Evolutionary conservation across 441 rosid genomes (phyloP), one percentile per base, ranked within the genome.

Genomic region (Adansonia grandidieri): DNA sequence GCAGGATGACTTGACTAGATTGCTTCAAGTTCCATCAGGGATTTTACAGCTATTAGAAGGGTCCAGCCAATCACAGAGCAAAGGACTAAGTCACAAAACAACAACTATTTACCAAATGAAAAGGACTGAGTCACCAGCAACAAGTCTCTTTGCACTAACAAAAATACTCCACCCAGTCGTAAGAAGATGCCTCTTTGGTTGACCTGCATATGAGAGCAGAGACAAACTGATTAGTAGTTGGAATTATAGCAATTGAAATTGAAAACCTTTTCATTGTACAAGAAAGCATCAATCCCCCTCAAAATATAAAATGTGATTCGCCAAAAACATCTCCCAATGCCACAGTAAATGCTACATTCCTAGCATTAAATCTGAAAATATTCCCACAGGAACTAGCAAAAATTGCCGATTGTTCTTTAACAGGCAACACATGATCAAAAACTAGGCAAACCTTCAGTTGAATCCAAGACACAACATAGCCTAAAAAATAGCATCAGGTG

Each of bases 131-230:
- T 95, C 98, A 51, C 98, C 98, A 51, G 93, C 91, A 83, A 89
- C 95, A 54, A 95, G 98, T 83, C 87, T 90, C 88, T 95, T 95
- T 85, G 92, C 95, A 85, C 91, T 90, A 79, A 93, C 98, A 65
- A 95, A 95, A 76, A 92, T 78, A 83, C 98, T 95, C 98, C 98
- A 95, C 73, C 98, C 98, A 8, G 98, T 93, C 3, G 98, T 93
- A 72, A 96, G 99, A 74, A 96, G 89, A 90, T 96, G 99, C 84
- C 99, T 86, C 86, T 97, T 94, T 75, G 99, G 99, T 85, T 96
- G 98, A 79, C 98, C 99, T 96, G 85, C 73, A 86, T 44, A 81
- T 68, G 51, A 44, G 75, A 73, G 28, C 19, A 54, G 14, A 72
- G 64, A 37, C 8, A 48, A 47, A 61, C 10, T 32, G 44, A 62